phyloP scores from a whole-genome alignment of 202 grass and related monocot genomes.

The Alloteropsis angusta region DNA sequence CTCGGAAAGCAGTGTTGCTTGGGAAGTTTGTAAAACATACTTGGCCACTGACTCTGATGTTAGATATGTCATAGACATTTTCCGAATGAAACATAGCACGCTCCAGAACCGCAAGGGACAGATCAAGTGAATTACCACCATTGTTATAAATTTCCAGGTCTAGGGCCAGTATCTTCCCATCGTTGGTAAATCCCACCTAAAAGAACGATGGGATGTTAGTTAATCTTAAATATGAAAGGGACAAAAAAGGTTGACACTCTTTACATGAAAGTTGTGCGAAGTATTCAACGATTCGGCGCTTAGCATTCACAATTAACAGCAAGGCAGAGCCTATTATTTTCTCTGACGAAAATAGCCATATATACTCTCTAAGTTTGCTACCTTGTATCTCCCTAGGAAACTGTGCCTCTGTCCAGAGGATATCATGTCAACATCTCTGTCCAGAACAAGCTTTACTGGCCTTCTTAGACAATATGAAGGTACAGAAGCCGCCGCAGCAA shows the following conservation, averaged over 20 bases:
- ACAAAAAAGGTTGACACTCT: background rate
- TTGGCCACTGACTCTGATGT: conserved; percentile 65
- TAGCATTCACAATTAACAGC: conserved; percentile 5
- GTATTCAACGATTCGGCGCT: background rate
- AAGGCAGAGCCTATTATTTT: background rate
- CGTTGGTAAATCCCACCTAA: conserved; percentile 85
- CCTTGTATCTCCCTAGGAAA: conserved; percentile 94
- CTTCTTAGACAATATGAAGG: conserved; percentile 58
- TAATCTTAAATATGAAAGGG: background rate
- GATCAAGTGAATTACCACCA: conserved; percentile 69
- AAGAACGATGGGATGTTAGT: conserved; percentile 14
- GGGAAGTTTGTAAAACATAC: conserved; percentile 94
- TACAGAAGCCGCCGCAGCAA: conserved; percentile 71
- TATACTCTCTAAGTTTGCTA: conserved; percentile 15
- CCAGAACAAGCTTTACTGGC: conserved; percentile 79
- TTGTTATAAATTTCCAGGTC: conserved; percentile 90
- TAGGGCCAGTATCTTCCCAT: conserved; percentile 68
- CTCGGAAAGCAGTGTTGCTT: conserved; percentile 93
- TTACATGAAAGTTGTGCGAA: background rate
- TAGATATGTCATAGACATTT: conserved; percentile 79
- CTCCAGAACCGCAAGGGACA: conserved; percentile 67
- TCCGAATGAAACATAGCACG: conserved; percentile 76
- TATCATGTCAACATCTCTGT: conserved; percentile 91
- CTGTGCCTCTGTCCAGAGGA: conserved; percentile 80
- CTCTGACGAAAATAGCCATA: background rate